These are phyloP conservation scores for Elongisporangium senticosum DNA, from an alignment of 352 stramenopile species.

Conservation along the genomic window DNA sequence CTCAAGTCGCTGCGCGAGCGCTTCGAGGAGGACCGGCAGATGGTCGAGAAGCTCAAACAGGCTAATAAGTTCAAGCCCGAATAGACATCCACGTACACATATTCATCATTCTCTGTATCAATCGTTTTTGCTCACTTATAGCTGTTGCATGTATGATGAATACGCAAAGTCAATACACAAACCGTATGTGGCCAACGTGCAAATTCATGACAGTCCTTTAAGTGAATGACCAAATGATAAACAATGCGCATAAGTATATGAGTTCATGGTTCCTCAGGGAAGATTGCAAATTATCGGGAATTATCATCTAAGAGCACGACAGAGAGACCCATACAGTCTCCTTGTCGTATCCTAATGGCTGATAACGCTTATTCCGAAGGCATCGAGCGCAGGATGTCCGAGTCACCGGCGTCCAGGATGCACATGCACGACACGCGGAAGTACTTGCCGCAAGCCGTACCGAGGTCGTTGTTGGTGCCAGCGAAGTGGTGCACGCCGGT, in stretches of 20 bases:
- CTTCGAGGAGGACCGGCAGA: slow-evolving; percentile 75
- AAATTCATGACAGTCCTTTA: no score
- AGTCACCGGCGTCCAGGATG: slow-evolving; percentile 97
- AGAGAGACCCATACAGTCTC: neutral
- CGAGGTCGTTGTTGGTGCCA: slow-evolving; percentile 98
- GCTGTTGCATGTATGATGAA: neutral
- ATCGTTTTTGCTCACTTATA: neutral
- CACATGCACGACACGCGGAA: slow-evolving; percentile 97
- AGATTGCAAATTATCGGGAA: neutral
- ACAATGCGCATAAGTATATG: neutral
- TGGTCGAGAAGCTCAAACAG: slow-evolving; percentile 82
- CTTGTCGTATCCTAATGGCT: neutral
- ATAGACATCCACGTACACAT: slow-evolving; percentile 16
- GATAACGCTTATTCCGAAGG: slow-evolving; percentile 39
- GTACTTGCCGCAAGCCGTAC: slow-evolving; percentile 99
- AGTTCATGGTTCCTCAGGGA: neutral
- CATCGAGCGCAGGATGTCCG: slow-evolving; percentile 95
- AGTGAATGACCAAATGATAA: neutral
- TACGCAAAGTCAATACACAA: no score
- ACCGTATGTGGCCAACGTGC: no score
- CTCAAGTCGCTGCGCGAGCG: slow-evolving; percentile 76
- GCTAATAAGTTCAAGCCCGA: slow-evolving; percentile 80
- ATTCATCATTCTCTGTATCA: neutral
- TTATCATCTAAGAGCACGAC: neutral
- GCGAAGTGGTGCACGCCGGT: slow-evolving; percentile 97